Percentiles rank a stretch among this genome's conserved stretches.
Conservation (phyloP, 805 yeast species). For the Starmerella bombicola region DNA sequence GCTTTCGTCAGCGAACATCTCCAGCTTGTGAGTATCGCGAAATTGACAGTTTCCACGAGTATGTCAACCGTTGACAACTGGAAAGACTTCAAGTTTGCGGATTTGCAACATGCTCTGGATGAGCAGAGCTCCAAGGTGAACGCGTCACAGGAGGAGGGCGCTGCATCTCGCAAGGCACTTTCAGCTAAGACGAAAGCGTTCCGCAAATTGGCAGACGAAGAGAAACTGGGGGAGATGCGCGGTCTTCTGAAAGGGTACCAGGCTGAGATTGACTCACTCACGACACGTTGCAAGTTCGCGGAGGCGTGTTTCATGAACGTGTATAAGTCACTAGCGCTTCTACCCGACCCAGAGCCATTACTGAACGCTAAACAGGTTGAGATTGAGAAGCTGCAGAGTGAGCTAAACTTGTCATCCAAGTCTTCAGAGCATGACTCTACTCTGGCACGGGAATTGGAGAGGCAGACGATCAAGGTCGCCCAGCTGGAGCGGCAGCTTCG, state of each 20-base stretch:
- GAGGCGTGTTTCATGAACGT: slow-evolving; percentile 64
- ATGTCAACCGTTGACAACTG: slow-evolving; percentile 33
- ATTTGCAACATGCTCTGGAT: slow-evolving; percentile 62
- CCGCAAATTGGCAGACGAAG: slow-evolving; percentile 54
- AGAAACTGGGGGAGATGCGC: slow-evolving; percentile 54
- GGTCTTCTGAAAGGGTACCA: slow-evolving; percentile 66
- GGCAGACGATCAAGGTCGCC: slow-evolving; percentile 50
- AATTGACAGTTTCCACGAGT: not conserved
- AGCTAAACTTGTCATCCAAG: slow-evolving; percentile 29
- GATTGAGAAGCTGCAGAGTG: slow-evolving; percentile 29
- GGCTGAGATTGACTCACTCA: slow-evolving; percentile 70
- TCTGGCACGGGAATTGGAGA: slow-evolving; percentile 60
- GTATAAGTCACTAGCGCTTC: slow-evolving; percentile 68
- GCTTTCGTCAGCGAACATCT: too few species aligned
- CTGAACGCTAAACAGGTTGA: slow-evolving; percentile 37
- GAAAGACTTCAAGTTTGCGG: slow-evolving; percentile 60
- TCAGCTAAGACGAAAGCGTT: slow-evolving; percentile 81
- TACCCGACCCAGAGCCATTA: slow-evolving; percentile 84
- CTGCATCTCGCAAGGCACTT: slow-evolving; percentile 58
- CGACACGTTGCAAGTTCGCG: slow-evolving; percentile 60
- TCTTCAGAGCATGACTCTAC: slow-evolving; percentile 13
- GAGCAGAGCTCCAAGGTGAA: slow-evolving; percentile 60
- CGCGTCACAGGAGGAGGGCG: slow-evolving; percentile 53
- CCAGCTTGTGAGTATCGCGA: too few species aligned
- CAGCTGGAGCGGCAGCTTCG: slow-evolving; percentile 64